These are phyloP conservation scores for Stenogyne calaminthoides DNA, from an alignment of 305 asterid genomes.

Conservation along the genomic window DNA sequence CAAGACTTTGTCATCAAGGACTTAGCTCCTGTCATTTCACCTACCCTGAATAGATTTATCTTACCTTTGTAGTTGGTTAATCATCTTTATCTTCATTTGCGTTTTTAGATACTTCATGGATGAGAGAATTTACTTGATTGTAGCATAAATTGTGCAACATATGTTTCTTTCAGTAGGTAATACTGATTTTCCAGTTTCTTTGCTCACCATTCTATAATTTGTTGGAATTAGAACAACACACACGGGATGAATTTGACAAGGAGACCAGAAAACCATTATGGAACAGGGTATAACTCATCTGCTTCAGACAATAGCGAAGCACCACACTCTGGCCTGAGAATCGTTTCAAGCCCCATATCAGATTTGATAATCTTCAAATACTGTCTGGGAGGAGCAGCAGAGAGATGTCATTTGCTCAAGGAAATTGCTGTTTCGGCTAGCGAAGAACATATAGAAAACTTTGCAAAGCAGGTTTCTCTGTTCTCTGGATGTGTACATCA, in stretches of 20 bases:
- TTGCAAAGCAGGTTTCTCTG: constrained; percentile 72
- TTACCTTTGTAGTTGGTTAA: background rate
- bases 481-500: constrained; percentile 92
- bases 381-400: constrained; percentile 75
- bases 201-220: constrained; percentile 29
- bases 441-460: constrained; percentile 61
- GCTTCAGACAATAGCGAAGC: constrained; percentile 68
- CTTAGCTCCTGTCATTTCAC: background rate
- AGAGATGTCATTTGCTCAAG: constrained; percentile 78
- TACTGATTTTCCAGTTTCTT: background rate
- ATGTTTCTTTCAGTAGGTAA: constrained; percentile 11
- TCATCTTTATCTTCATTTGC: background rate
- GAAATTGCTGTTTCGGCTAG: constrained; percentile 66
- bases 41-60: background rate
- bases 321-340: constrained; percentile 47
- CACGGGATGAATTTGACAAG: constrained; percentile 39
- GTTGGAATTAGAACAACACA: constrained; percentile 48
- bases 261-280: constrained; percentile 48
- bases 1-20: background rate
- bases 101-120: background rate
- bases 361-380: constrained; percentile 81
- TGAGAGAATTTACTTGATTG: background rate
- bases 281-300: constrained; percentile 52
- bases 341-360: constrained; percentile 51
- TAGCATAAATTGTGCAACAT: background rate